These are phyloP conservation scores for Candida loeiensis DNA, from an alignment of 805 yeast species.

Conservation along the genomic window DNA sequence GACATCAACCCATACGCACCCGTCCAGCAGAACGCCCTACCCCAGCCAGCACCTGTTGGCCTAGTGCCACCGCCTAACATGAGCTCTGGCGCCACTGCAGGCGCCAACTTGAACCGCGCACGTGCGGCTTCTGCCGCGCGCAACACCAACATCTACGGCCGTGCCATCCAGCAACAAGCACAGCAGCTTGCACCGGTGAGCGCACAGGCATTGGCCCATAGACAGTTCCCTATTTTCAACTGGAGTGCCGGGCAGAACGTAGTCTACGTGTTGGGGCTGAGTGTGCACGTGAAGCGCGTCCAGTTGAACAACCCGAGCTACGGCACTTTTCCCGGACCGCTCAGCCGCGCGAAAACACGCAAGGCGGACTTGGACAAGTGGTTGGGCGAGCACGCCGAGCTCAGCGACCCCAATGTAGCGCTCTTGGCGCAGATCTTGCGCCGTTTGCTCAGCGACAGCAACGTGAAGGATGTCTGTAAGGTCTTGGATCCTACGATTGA, in stretches of 20 bases:
- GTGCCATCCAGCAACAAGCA: constrained; percentile 12
- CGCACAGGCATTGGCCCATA: constrained; percentile 50
- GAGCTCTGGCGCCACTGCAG: constrained; percentile 10
- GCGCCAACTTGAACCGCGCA: constrained; percentile 15
- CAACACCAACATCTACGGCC: constrained; percentile 14
- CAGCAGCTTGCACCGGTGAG: constrained; percentile 35
- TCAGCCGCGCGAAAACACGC: constrained; percentile 53
- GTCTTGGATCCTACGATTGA: constrained; percentile 43
- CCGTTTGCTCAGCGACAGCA: constrained; percentile 29
- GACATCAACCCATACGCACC: constrained; percentile 44
- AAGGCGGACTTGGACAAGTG: constrained; percentile 69
- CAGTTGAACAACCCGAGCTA: constrained; percentile 21
- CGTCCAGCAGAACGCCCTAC: constrained; percentile 14
- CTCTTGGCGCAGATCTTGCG: constrained; percentile 32
- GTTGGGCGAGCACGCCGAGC: constrained; percentile 27
- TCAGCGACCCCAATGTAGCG: constrained; percentile 19
- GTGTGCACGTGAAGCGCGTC: constrained; percentile 33
- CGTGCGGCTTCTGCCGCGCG: constrained; percentile 23
- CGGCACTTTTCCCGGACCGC: constrained; percentile 63
- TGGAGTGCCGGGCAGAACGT: constrained; percentile 47
- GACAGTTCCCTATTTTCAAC: constrained; percentile 74
- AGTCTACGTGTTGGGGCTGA: constrained; percentile 26
- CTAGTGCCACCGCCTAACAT: constrained; percentile 7
- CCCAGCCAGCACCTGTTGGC: constrained; percentile 3
- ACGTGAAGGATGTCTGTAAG: constrained; percentile 29